These are phyloP conservation scores for Gnomoniopsis smithogilvyi DNA, from an alignment of 2,329 filamentous ascomycete genomes.

Conservation along the genomic window DNA sequence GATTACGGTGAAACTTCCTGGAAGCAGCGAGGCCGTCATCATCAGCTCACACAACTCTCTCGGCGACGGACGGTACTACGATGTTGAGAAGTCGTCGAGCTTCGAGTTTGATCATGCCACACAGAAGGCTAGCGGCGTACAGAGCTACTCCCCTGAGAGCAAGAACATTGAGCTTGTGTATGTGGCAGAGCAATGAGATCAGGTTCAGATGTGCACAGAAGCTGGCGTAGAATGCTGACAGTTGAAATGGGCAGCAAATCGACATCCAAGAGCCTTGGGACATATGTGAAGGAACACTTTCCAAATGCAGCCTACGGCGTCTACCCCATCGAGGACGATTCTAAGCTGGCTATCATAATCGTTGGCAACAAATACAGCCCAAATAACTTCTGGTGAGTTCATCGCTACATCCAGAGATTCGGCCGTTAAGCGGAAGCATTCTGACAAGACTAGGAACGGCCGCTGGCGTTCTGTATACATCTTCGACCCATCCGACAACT, in stretches of 20 bases:
- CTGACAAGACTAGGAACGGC: slow-evolving; percentile 66
- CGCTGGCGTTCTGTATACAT: slow-evolving; percentile 91
- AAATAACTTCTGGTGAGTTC: slow-evolving; percentile 84
- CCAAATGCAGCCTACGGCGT: slow-evolving; percentile 76
- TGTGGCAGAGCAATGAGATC: slow-evolving; percentile 27
- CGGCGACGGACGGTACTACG: slow-evolving; percentile 81
- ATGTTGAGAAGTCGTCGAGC: slow-evolving; percentile 81
- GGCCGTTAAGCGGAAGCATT: not conserved
- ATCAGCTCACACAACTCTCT: slow-evolving; percentile 84
- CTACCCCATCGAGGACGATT: slow-evolving; percentile 75
- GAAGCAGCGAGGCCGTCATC: slow-evolving; percentile 77
- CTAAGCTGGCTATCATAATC: slow-evolving; percentile 74
- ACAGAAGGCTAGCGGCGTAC: slow-evolving; percentile 77
- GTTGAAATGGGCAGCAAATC: slow-evolving; percentile 61
- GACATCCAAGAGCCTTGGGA: slow-evolving; percentile 70
- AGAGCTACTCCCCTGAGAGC: slow-evolving; percentile 77
- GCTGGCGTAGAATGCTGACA: not conserved
- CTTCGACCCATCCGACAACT: slow-evolving; percentile 65
- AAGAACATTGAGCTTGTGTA: slow-evolving; percentile 77
- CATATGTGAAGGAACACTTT: slow-evolving; percentile 86
- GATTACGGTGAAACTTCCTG: slow-evolving; percentile 82
- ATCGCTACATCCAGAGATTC: not conserved
- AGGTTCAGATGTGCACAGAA: not conserved
- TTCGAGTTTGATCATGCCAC: slow-evolving; percentile 85
- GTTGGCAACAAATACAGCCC: slow-evolving; percentile 97